Evolutionary conservation across 495 filamentous ascomycete species (phyloP), one percentile per base, ranked within the genome.

Genomic region (Penicillium parvum): DNA sequence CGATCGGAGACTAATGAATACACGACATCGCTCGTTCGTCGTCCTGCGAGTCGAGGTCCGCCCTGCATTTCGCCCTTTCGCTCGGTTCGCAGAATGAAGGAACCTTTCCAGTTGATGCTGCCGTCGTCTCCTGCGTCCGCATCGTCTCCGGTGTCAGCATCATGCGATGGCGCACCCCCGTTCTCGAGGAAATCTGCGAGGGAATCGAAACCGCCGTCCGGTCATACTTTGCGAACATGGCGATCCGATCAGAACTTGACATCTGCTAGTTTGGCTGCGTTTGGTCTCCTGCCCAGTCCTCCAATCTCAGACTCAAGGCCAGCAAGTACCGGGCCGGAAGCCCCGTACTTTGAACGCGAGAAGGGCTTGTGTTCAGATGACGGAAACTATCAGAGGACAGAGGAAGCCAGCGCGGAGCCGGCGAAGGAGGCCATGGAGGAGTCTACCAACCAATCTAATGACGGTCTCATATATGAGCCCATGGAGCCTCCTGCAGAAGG

Each of bases 41-140:
- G 63, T 15, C 48, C 55, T 16, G 43, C 44, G 16, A 62, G 63
- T 26, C 64, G 65, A 2, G 49, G 39, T 2, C 34, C 55, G 11
- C 47, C 55, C 27, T 60, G 37, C 19, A 61, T 69, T 26, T 73
- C 68, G 17, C 70, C 68, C 0, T 71, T 71, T 37, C 68, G 68
- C 15, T 72, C 70, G 1, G 70, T 74, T n/a, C 57, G 66, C 11
- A 64, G 53, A 40, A 74, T 74, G 68, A 71, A 71, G 37, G 61
- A 72, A 37, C 68, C 68, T 6, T 70, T 74, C 33, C 67, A 65
- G 32, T 43, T 72, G 11, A 62, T 63, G 43, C 53, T 74, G 11
- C 67, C 67, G 7, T 43, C 47, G 3, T 71, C 67, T 5, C 67
- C 69, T 3, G 49, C 37, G 16, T 63, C 64, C 0, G 16, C 26